Conservation (phyloP, 2,329 filamentous ascomycete species). For the Diaporthe humulicola region DNA sequence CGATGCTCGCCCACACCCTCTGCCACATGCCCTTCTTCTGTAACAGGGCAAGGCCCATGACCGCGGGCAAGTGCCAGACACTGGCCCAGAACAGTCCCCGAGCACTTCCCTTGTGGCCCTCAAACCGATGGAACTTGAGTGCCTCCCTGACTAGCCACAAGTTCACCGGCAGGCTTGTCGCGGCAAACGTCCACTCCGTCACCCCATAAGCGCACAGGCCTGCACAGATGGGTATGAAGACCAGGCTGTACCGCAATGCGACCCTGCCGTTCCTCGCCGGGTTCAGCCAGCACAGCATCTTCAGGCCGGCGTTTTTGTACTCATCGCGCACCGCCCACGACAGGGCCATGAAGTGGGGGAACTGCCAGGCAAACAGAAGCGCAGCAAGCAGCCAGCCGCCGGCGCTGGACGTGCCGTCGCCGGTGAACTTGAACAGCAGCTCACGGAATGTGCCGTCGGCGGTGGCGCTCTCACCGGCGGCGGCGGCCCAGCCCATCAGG, state of each 20-base stretch:
- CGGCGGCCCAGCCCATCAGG: constrained; percentile 97
- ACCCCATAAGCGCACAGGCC: constrained; percentile 83
- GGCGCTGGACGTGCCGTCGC: constrained; percentile 66
- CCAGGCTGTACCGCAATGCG: constrained; percentile 85
- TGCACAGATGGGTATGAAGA: constrained; percentile 88
- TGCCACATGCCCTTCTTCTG: constrained; percentile 96
- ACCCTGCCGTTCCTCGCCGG: constrained; percentile 88
- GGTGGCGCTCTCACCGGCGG: constrained; percentile 87
- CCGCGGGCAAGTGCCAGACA: constrained; percentile 92
- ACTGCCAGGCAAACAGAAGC: constrained; percentile 95
- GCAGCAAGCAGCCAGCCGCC: constrained; percentile 92
- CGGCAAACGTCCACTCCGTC: constrained; percentile 87
- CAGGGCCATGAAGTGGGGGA: constrained; percentile 97
- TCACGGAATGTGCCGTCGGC: constrained; percentile 82
- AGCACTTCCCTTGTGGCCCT: constrained; percentile 85
- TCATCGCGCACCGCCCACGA: constrained; percentile 91
- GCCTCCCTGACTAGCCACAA: constrained; percentile 87
- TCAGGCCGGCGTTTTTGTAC: constrained; percentile 79
- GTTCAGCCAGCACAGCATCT: constrained; percentile 89
- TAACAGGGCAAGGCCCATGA: constrained; percentile 89
- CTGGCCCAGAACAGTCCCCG: constrained; percentile 95
- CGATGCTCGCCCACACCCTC: constrained; percentile 79
- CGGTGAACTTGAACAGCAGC: constrained; percentile 72
- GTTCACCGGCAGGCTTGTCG: constrained; percentile 86
- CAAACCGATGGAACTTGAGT: constrained; percentile 81